Conservation (phyloP, 495 filamentous ascomycete genomes). For the Podospora conica region DNA sequence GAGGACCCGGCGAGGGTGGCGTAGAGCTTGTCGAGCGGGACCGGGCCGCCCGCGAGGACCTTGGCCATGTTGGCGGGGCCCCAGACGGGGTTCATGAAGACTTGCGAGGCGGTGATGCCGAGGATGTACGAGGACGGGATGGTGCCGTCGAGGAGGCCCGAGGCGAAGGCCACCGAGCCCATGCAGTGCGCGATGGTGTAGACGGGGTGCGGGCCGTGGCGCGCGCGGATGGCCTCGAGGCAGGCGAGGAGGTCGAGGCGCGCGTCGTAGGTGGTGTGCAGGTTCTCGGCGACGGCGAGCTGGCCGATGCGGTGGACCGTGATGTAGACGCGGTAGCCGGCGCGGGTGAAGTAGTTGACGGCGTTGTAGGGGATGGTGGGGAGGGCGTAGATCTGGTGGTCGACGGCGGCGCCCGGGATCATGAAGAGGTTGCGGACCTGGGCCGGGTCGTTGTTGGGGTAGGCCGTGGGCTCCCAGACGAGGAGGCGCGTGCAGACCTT, state of each 20-base stretch:
- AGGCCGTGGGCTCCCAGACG: conserved; percentile 46
- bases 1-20: conserved; percentile 32
- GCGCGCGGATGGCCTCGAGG: conserved; percentile 46
- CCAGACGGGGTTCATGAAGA: conserved; percentile 62
- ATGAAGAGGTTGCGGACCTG: conserved; percentile 48
- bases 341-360: conserved; percentile 56
- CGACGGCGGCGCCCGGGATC: conserved; percentile 57
- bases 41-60: conserved; percentile 39
- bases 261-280: conserved; percentile 55
- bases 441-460: conserved; percentile 22
- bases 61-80: conserved; percentile 53
- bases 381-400: conserved; percentile 58
- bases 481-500: conserved; percentile 48
- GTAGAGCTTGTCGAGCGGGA: conserved; percentile 45
- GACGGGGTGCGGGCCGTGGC: conserved; percentile 32
- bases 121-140: conserved; percentile 52
- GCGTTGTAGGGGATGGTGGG: conserved; percentile 61
- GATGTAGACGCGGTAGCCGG: conserved; percentile 54
- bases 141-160: conserved; percentile 59
- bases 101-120: conserved; percentile 57
- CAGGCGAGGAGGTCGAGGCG: conserved; percentile 58
- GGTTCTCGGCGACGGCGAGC: conserved; percentile 45
- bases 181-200: conserved; percentile 64
- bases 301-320: conserved; percentile 56
- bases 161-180: conserved; percentile 54